These are phyloP conservation scores for Tagetes erecta DNA, from an alignment of 129 eudicot species.

Conservation along the genomic window DNA sequence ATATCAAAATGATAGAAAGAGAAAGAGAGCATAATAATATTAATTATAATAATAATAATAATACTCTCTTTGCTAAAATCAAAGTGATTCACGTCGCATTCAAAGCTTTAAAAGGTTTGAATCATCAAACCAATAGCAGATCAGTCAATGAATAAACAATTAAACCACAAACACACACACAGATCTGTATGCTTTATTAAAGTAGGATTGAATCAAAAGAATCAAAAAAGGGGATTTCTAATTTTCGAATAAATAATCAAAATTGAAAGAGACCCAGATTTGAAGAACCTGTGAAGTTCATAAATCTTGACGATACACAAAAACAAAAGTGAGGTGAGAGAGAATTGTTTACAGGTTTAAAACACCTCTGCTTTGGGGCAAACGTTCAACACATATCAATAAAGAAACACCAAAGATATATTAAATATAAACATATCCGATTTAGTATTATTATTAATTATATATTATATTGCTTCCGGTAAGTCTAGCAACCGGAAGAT, in stretches of 20 bases:
- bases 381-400: conserved; percentile 6
- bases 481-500: no score
- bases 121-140: conserved; percentile 46
- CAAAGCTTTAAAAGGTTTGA: conserved; percentile 44
- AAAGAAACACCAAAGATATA: not conserved
- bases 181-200: conserved; percentile 35
- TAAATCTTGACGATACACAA: not conserved
- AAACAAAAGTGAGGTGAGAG: conserved; percentile 5
- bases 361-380: conserved; percentile 27
- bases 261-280: conserved; percentile 28
- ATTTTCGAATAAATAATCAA: not conserved
- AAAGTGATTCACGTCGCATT: conserved; percentile 42
- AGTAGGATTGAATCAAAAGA: conserved; percentile 25
- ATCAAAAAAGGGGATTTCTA: conserved; percentile 26
- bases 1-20: conserved; percentile 30
- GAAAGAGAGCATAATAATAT: not conserved
- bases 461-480: no score
- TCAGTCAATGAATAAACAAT: conserved; percentile 43
- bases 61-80: conserved; percentile 26
- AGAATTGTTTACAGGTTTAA: not conserved
- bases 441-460: not conserved
- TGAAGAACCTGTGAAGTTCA: conserved; percentile 22
- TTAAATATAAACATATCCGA: not conserved
- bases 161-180: conserved; percentile 22
- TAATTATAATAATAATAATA: not conserved